Conservation (phyloP, 441 rosid genomes). For the Populus hybrid region DNA sequence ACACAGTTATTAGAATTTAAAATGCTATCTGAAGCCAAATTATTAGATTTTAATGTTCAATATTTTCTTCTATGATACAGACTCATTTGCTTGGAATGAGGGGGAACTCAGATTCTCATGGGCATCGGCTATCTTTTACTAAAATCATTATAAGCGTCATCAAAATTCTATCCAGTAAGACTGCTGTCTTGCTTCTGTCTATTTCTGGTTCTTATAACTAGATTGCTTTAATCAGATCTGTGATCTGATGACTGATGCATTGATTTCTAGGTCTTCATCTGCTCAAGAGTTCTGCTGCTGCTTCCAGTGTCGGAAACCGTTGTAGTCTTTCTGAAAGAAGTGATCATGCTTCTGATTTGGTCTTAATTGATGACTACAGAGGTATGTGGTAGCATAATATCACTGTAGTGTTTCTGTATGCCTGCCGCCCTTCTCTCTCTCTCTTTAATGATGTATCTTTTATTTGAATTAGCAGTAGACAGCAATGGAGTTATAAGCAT, state of each 20-base stretch:
- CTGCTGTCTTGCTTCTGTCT: background rate
- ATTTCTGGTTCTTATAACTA: background rate
- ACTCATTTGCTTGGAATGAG: conserved; percentile 72
- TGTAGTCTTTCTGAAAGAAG: conserved; percentile 37
- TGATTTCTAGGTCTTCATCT: conserved; percentile 54
- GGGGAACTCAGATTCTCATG: conserved; percentile 40
- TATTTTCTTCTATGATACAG: conserved; percentile 32
- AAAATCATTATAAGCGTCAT: conserved; percentile 54
- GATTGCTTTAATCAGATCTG: conserved; percentile 1
- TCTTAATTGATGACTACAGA: conserved; percentile 33
- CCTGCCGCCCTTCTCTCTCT: background rate
- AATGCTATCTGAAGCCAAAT: conserved; percentile 10
- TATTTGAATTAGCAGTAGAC: conserved; percentile 44
- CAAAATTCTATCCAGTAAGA: conserved; percentile 77
- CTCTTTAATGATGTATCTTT: conserved; percentile 13
- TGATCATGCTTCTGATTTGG: conserved; percentile 34
- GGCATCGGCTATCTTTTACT: conserved; percentile 48
- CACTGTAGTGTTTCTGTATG: conserved; percentile 10
- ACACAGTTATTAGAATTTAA: background rate
- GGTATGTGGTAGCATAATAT: conserved; percentile 41
- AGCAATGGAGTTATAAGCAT: conserved; percentile 46
- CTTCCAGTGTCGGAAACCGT: conserved; percentile 25
- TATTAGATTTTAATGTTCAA: conserved; percentile 11
- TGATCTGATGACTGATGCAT: conserved; percentile 24
- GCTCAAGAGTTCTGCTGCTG: conserved; percentile 31